Conservation (phyloP, 257 asterid genomes). For the Ballota nigra region DNA sequence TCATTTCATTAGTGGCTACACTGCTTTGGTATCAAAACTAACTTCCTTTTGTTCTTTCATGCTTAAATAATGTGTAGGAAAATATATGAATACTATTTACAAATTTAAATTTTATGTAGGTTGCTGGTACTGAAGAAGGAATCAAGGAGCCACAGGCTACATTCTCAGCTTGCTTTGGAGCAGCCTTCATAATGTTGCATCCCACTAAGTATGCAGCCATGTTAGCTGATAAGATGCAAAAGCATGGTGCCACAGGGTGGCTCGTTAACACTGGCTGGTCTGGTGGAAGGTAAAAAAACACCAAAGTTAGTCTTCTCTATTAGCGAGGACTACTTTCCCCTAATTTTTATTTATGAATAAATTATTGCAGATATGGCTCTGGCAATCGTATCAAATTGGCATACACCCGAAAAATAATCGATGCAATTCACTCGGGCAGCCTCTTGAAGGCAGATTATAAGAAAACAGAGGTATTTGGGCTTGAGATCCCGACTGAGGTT, state of each 20-base stretch:
- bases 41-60: background rate
- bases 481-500: constrained; percentile 79
- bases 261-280: constrained; percentile 99
- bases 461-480: constrained; percentile 80
- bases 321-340: background rate
- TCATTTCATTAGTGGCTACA: constrained; percentile 99
- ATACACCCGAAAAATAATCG: constrained; percentile 86
- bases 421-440: constrained; percentile 91
- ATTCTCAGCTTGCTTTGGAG: constrained; percentile 98
- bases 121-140: constrained; percentile 98
- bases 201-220: constrained; percentile 96
- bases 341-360: no score
- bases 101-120: constrained; percentile 40
- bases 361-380: constrained; percentile 61
- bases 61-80: background rate
- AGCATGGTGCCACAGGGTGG: constrained; percentile 98
- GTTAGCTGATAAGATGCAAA: constrained; percentile 84
- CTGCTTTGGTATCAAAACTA: constrained; percentile 62
- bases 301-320: background rate
- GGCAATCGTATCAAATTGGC: constrained; percentile 90
- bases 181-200: constrained; percentile 95
- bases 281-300: constrained; percentile 71
- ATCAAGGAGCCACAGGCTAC: constrained; percentile 97
- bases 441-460: constrained; percentile 58
- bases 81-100: background rate